These are phyloP conservation scores for Candida anglica DNA, from an alignment of 805 yeast genomes.

Conservation along the genomic window DNA sequence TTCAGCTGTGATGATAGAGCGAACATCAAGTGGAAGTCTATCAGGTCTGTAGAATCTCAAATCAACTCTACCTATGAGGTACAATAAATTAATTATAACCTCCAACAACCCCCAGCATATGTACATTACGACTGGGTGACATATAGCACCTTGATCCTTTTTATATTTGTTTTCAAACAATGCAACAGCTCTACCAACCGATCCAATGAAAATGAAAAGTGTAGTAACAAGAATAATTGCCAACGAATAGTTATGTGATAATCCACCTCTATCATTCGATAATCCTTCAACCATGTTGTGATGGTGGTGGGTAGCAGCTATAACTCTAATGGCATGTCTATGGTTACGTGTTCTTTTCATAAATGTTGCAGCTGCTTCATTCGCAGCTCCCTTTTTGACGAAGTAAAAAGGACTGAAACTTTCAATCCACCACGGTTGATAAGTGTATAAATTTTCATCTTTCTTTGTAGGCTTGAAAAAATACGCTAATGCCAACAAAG, in stretches of 20 bases:
- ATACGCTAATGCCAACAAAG: constrained; percentile 48
- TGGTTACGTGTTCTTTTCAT: constrained; percentile 46
- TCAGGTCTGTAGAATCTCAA: constrained; percentile 76
- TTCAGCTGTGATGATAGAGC: constrained; percentile 30
- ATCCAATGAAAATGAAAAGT: constrained; percentile 45
- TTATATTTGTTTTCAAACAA: constrained; percentile 13
- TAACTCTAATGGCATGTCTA: too few species aligned
- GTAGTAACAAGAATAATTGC: constrained; percentile 46
- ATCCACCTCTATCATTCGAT: constrained; percentile 35
- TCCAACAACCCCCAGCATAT: constrained; percentile 65
- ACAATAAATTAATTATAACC: constrained; percentile 47
- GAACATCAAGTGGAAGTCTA: constrained; percentile 29
- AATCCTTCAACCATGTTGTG: constrained; percentile 35
- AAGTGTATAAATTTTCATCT: constrained; percentile 50
- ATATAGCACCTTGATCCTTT: background rate
- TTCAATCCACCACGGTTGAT: constrained; percentile 79
- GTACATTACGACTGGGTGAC: constrained; percentile 49
- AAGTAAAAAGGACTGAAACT: constrained; percentile 57
- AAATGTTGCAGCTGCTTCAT: constrained; percentile 44
- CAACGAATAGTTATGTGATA: constrained; percentile 53
- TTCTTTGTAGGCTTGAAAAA: constrained; percentile 51
- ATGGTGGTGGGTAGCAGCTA: constrained; percentile 52
- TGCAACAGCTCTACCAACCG: constrained; percentile 40
- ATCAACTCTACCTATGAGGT: constrained; percentile 60
- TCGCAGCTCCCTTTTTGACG: constrained; percentile 51